These are phyloP conservation scores for Ploettnerulaceae sp. DNA, from an alignment of 2,329 filamentous ascomycete species.

Conservation along the genomic window DNA sequence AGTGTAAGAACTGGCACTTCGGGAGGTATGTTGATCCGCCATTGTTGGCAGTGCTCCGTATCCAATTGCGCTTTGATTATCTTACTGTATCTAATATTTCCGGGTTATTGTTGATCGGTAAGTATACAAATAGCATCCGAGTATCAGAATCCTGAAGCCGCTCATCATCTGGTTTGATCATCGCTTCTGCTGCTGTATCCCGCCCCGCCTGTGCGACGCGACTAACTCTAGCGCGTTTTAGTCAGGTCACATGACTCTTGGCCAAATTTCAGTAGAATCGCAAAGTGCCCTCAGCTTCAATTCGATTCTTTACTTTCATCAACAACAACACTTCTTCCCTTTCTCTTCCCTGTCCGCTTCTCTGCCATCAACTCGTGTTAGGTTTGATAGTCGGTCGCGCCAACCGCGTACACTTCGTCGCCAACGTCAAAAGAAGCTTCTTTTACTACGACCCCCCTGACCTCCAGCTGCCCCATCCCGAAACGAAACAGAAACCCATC, in stretches of 20 bases:
- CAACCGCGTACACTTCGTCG: not conserved
- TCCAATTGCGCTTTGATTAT: not conserved
- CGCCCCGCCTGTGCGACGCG: not conserved
- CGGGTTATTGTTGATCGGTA: too few relatives aligned
- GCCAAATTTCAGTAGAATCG: not conserved
- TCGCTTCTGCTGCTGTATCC: not conserved
- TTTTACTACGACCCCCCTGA: not conserved
- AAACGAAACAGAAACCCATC: constrained; percentile 29
- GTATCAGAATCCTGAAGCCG: not conserved
- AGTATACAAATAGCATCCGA: too few relatives aligned
- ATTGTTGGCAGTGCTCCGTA: constrained; percentile 8
- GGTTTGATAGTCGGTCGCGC: constrained; percentile 2
- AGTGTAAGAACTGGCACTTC: constrained; percentile 41
- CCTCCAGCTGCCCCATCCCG: constrained; percentile 20
- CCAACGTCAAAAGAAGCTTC: constrained; percentile 8
- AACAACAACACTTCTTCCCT: not conserved
- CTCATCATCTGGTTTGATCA: not conserved
- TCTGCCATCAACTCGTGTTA: constrained; percentile 1
- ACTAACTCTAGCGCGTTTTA: not conserved
- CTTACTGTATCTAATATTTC: not conserved
- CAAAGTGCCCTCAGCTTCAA: not conserved
- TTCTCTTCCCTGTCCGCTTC: not conserved
- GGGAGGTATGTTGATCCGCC: constrained; percentile 22
- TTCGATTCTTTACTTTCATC: constrained; percentile 1
- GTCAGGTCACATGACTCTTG: not conserved